Percentiles rank a stretch among this genome's conserved stretches.
These are phyloP conservation scores for Sarcomyxa edulis DNA, from an alignment of 768 basidiomycete species.

Conservation along the genomic window DNA sequence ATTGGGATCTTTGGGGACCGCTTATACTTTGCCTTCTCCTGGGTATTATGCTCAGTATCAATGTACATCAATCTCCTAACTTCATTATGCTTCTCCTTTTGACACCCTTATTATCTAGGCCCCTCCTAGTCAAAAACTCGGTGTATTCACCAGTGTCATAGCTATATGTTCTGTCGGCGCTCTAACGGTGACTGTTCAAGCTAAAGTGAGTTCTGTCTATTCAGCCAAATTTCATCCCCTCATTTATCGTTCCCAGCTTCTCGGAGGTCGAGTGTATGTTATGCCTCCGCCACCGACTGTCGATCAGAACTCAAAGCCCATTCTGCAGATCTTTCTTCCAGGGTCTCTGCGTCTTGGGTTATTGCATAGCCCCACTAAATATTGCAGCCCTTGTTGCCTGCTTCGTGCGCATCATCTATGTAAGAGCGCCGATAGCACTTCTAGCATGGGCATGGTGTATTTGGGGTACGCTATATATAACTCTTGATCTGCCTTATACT, in stretches of 20 bases:
- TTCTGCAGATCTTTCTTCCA: slow-evolving; percentile 85
- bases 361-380: slow-evolving; percentile 90
- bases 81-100: background rate
- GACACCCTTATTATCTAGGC: slow-evolving; percentile 46
- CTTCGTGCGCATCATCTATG: slow-evolving; percentile 80
- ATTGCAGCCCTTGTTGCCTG: slow-evolving; percentile 85
- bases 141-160: slow-evolving; percentile 91
- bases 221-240: background rate
- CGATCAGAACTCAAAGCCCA: slow-evolving; percentile 3
- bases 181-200: slow-evolving; percentile 89
- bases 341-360: slow-evolving; percentile 89
- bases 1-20: slow-evolving; percentile 99
- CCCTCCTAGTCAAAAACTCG: slow-evolving; percentile 74
- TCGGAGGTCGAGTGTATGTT: slow-evolving; percentile 78
- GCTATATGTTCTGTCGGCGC: slow-evolving; percentile 91
- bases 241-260: slow-evolving; percentile 38
- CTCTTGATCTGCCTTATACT: background rate
- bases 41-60: slow-evolving; percentile 81
- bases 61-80: slow-evolving; percentile 42
- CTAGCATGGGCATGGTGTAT: slow-evolving; percentile 94
- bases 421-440: slow-evolving; percentile 82
- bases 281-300: background rate
- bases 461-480: slow-evolving; percentile 66
- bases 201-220: slow-evolving; percentile 54
- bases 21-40: slow-evolving; percentile 76